Evolutionary conservation across 768 basidiomycete genomes (phyloP).

Genomic region (Pisolithus albus): DNA sequence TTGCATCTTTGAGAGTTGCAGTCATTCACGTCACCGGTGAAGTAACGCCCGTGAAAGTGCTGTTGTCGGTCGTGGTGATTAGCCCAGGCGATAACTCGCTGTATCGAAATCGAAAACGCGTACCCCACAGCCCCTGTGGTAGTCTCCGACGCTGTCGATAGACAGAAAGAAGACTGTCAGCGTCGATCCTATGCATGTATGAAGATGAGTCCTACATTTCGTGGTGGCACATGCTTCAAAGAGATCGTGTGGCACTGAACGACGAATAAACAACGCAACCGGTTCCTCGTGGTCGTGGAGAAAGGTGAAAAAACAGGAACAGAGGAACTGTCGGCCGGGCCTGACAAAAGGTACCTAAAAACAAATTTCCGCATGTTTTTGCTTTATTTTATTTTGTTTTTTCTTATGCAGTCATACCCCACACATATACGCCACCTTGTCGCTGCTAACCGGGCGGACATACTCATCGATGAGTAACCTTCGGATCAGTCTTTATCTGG

Average conservation of each 20-base stretch:
- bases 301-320: too few species aligned
- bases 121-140: constrained; percentile 32
- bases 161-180: not conserved
- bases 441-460: constrained; percentile 1
- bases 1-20: constrained; percentile 28
- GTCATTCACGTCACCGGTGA: constrained; percentile 26
- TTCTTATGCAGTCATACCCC: constrained; percentile 14
- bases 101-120: constrained; percentile 7
- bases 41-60: constrained; percentile 35
- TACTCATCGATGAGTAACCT: not conserved
- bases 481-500: constrained; percentile 20
- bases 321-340: too few species aligned
- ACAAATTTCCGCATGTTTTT: too few species aligned
- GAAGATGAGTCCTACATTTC: constrained; percentile 24
- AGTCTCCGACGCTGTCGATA: constrained; percentile 28
- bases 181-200: not conserved
- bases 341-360: too few species aligned
- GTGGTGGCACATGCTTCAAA: constrained; percentile 28
- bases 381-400: not conserved
- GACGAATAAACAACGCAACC: too few species aligned
- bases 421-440: constrained; percentile 25
- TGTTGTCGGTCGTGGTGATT: constrained; percentile 8
- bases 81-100: not conserved
- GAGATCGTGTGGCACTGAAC: not conserved
- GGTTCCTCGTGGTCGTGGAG: too few species aligned